Evolutionary conservation across 805 yeast genomes (phyloP).

Genomic region (Starmerella tilneyi): DNA sequence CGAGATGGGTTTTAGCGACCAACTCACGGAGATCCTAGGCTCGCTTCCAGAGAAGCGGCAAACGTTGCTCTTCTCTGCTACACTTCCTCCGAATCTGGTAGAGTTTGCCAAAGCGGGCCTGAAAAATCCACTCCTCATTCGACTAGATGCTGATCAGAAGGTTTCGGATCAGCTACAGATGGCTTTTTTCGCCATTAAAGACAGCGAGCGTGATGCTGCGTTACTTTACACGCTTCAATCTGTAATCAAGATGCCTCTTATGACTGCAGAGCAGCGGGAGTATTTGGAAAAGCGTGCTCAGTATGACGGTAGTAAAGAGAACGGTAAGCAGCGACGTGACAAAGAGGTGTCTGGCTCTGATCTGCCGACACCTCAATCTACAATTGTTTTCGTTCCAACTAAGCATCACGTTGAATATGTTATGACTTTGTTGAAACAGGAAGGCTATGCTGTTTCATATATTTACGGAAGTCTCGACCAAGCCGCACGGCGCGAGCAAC

Average conservation of each 20-base stretch:
- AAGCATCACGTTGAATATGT: slow-evolving; percentile 96
- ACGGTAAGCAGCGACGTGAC: slow-evolving; percentile 37
- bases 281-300: slow-evolving; percentile 43
- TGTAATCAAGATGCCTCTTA: slow-evolving; percentile 72
- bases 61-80: slow-evolving; percentile 84
- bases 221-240: slow-evolving; percentile 67
- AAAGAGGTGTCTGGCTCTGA: slow-evolving; percentile 70
- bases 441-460: slow-evolving; percentile 79
- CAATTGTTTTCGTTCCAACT: slow-evolving; percentile 91
- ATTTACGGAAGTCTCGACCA: slow-evolving; percentile 94
- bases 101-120: slow-evolving; percentile 97
- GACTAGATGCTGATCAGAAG: slow-evolving; percentile 87
- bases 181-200: slow-evolving; percentile 73
- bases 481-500: slow-evolving; percentile 81
- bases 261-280: slow-evolving; percentile 55
- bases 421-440: slow-evolving; percentile 53
- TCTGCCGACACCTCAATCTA: slow-evolving; percentile 73
- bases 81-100: slow-evolving; percentile 81
- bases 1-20: slow-evolving; percentile 94
- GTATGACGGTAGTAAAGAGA: slow-evolving; percentile 39
- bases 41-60: slow-evolving; percentile 76
- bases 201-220: slow-evolving; percentile 82
- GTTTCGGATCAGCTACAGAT: slow-evolving; percentile 83
- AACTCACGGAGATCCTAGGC: slow-evolving; percentile 76
- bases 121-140: slow-evolving; percentile 79